Evolutionary conservation across 371 early-diverging fungal species (phyloP), one percentile per base, ranked within the genome.

Genomic region (Mucor racemosus): DNA sequence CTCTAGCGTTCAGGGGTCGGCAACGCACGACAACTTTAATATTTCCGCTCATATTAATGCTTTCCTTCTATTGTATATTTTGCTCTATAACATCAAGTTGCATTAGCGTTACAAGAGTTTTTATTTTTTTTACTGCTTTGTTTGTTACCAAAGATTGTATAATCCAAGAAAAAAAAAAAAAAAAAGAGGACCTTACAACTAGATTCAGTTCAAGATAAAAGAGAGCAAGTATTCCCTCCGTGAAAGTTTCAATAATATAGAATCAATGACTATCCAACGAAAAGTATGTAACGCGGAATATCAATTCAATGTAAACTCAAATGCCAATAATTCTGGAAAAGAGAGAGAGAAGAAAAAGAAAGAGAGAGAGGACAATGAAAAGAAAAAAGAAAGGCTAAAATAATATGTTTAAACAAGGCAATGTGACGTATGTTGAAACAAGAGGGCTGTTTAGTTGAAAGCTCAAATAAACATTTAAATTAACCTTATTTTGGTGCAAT

Each of bases 11-110:
- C 59, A 93, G 76, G 15, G 93, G 93, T 36, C 93, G 86, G 76
- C 90, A 90, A 46, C 93, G 86, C 56, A 93, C 93, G 17, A 91
- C 91, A 33, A 93, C 93, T 60, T 90, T 90, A 65, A 93, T 90
- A 74, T 91, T 91, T 8, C 73, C 73, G 56, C 73, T 68, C 73
- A 73, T 73, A 14, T 60, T 31, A 31, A n/a, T 62, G 40, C n/a
- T 40, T 6, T 26, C 14, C 44, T 44, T n/a, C 11, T 44, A 44
- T 44, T 44, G 11, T 14, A 44, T 8, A 44, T 2, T 44, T 14
- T 44, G 2, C 15, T 35, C 53, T 21, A 14, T 26, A 54, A 10
- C 11, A 54, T 13, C 13, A 54, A 33, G 15, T 26, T 54, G 33
- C 13, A 10, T 26, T 26, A 17, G 17, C 0, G 44, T 15, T n/a